Evolutionary conservation across 768 basidiomycete genomes (phyloP).

Genomic region (Podaxis mareebaensis): DNA sequence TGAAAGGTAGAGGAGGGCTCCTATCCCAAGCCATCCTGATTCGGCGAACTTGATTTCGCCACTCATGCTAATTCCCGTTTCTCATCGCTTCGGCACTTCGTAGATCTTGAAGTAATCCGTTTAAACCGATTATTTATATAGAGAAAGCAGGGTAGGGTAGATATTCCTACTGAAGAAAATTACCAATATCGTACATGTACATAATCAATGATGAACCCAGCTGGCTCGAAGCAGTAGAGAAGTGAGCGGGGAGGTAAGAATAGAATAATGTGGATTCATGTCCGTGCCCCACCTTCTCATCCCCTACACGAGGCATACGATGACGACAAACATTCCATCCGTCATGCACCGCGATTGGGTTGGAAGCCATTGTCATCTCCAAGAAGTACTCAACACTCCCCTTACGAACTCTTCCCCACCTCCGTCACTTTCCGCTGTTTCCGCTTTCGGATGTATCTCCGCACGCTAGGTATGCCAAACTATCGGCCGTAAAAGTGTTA

Average conservation of each 20-base stretch:
- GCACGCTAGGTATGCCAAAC: constrained; percentile 66
- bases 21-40: background rate
- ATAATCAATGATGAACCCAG: background rate
- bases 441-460: constrained; percentile 52
- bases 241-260: background rate
- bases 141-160: background rate
- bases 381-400: background rate
- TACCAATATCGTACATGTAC: background rate
- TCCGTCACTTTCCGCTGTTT: constrained; percentile 32
- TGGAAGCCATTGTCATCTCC: background rate
- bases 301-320: background rate
- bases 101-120: background rate
- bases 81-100: background rate
- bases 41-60: background rate
- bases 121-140: background rate
- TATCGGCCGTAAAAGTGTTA: constrained; percentile 27
- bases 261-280: background rate
- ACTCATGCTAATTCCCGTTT: background rate
- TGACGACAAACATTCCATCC: background rate
- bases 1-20: background rate
- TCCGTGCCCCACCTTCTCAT: background rate
- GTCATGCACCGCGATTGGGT: background rate
- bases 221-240: background rate
- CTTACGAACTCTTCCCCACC: constrained; percentile 36
- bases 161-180: background rate